Percentiles rank a stretch among this genome's conserved stretches.
Conservation (phyloP, 2,329 filamentous ascomycete genomes). For the Aspergillus sp. region DNA sequence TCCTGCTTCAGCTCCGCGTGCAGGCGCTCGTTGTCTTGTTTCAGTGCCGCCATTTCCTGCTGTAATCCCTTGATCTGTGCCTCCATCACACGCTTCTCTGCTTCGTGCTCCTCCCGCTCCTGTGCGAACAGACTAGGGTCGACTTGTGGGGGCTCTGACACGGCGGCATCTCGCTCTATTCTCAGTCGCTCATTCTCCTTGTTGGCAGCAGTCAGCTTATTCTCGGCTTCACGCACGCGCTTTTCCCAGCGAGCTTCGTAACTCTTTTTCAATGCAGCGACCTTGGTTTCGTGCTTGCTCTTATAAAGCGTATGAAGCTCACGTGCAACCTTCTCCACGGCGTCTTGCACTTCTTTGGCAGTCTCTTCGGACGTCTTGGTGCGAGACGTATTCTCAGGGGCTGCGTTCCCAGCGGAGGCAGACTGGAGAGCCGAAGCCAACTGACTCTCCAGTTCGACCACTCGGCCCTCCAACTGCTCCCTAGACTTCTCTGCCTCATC, state of each 20-base stretch:
- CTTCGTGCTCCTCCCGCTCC: constrained; percentile 63
- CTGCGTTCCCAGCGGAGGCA: constrained; percentile 27
- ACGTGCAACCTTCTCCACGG: constrained; percentile 86
- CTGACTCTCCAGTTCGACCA: constrained; percentile 50
- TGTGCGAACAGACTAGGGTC: constrained; percentile 47
- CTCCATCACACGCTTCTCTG: constrained; percentile 67
- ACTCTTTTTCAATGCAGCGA: constrained; percentile 77
- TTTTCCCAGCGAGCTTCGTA: constrained; percentile 90
- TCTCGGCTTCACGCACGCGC: constrained; percentile 76
- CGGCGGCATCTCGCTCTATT: constrained; percentile 64
- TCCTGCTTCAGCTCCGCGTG: constrained; percentile 58
- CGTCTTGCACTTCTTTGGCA: constrained; percentile 73
- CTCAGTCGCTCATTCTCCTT: constrained; percentile 76
- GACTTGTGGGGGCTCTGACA: constrained; percentile 57
- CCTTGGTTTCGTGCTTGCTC: constrained; percentile 95
- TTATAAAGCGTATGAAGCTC: constrained; percentile 94
- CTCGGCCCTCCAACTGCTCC: constrained; percentile 48
- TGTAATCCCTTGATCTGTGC: constrained; percentile 75
- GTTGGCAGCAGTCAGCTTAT: constrained; percentile 66
- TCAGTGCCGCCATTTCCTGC: constrained; percentile 69
- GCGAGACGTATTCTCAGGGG: constrained; percentile 33
- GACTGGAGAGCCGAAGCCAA: constrained; percentile 45
- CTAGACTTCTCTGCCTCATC: constrained; percentile 70
- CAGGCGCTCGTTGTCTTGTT: constrained; percentile 67
- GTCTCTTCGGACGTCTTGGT: constrained; percentile 50